A percentile compares a stretch with the other conserved stretches of the same genome.
Evolutionary conservation across 1,284 basidiomycete genomes (phyloP).

Genomic region (Chiua sp.): DNA sequence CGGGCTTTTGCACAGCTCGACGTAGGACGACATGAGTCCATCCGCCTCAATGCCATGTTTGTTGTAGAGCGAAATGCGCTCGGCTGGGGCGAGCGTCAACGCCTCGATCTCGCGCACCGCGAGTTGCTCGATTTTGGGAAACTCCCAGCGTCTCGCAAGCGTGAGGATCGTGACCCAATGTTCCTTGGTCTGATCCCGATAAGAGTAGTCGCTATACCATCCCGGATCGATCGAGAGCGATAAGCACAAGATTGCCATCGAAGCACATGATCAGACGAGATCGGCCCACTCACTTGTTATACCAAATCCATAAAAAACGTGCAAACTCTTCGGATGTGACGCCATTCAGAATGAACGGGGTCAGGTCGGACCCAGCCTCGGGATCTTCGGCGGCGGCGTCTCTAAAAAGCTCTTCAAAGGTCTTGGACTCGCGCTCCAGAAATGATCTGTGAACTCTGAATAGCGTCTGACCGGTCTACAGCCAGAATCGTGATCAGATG

Average conservation of each 20-base stretch:
- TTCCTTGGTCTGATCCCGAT: conserved; percentile 14
- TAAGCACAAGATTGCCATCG: neutral
- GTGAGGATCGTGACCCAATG: conserved; percentile 36
- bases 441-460: conserved; percentile 69
- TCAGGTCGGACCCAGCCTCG: conserved; percentile 42
- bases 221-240: neutral
- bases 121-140: conserved; percentile 26
- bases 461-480: conserved; percentile 51
- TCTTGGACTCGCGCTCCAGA: conserved; percentile 64
- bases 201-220: conserved; percentile 31
- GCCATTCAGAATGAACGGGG: conserved; percentile 59
- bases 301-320: conserved; percentile 71
- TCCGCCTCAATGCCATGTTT: conserved; percentile 40
- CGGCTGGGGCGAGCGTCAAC: conserved; percentile 40
- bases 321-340: conserved; percentile 56
- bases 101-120: conserved; percentile 36
- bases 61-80: conserved; percentile 44
- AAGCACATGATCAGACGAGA: neutral
- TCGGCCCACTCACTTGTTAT: conserved; percentile 54
- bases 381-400: conserved; percentile 37
- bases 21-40: conserved; percentile 39
- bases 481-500: conserved; percentile 9
- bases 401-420: conserved; percentile 53
- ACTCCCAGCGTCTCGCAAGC: conserved; percentile 36
- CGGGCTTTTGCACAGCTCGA: conserved; percentile 49